Evolutionary conservation across 148 eudicot species (phyloP), one percentile per base, ranked within the genome.

Genomic region (Hydrangea macrophylla): DNA sequence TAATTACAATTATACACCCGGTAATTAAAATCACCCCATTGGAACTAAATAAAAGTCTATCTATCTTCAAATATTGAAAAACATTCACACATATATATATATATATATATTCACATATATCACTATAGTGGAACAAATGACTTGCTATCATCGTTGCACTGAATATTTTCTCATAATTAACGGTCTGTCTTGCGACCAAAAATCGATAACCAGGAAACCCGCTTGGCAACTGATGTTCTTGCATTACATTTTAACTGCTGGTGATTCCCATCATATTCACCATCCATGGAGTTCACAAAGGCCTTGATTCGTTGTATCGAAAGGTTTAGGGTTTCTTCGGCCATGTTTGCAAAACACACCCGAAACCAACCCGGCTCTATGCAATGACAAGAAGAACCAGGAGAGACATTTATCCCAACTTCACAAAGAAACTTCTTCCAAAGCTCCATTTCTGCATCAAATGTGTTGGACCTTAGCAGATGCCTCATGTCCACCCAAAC

Each of bases 401-500:
- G 91, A 20, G 88, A 84, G 32, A 86, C 70, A 30, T 86, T 86
- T 35, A 86, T 36, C 48, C 84, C 82, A 7, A 73, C 86, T 53
- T 82, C 62, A 36, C 73, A 82, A 2, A 86, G 67, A 7, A 86
- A 65, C 74, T 67, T 78, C 73, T 78, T 82, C 91, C 91, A 86
- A 0, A 86, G 73, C 54, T 82, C 88, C 80, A 79, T 77, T 54
- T 84, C 91, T 0, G 78, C 84, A 24, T 86, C 84, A 35, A 86
- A 86, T 0, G 75, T 80, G 0, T 78, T 72, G 13, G 70, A 53
- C 42, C 60, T 71, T 22, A 87, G 69, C 32, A 84, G 22, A 26
- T 80, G 82, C 20, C 84, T 81, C 91, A 86, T 86, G 77, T 86
- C 88, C 0, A 80, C 91, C 91, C 91, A 86, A 54, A 86, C 75